These are phyloP conservation scores for Xylaria multiplex DNA, from an alignment of 2,329 filamentous ascomycete genomes.

Conservation along the genomic window DNA sequence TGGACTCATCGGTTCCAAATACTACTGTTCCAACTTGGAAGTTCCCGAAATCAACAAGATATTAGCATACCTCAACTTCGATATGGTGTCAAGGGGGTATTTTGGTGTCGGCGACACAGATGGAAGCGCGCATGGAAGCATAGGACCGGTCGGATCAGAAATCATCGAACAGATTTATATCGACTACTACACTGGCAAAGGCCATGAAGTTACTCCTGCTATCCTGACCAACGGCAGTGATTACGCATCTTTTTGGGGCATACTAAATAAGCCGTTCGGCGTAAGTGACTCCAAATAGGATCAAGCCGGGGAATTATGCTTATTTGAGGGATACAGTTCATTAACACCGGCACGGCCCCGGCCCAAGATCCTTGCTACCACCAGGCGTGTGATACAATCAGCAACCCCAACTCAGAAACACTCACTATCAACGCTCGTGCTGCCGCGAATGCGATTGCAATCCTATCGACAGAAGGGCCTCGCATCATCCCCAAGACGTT, in stretches of 20 bases:
- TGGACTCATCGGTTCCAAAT: constrained; percentile 29
- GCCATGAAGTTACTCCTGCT: constrained; percentile 23
- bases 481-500: constrained; percentile 18
- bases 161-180: constrained; percentile 30
- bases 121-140: constrained; percentile 23
- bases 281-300: constrained; percentile 1
- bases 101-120: constrained; percentile 28
- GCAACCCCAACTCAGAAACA: constrained; percentile 23
- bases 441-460: constrained; percentile 27
- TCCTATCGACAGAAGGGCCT: constrained; percentile 25
- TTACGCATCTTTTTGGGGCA: constrained; percentile 31
- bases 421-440: constrained; percentile 27
- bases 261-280: constrained; percentile 27
- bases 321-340: constrained; percentile 15
- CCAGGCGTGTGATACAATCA: constrained; percentile 28
- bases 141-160: constrained; percentile 24
- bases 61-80: constrained; percentile 29
- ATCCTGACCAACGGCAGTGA: constrained; percentile 29
- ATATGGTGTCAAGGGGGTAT: constrained; percentile 29
- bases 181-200: constrained; percentile 25
- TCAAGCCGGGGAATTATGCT: background rate
- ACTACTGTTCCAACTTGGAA: constrained; percentile 22
- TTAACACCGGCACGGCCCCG: constrained; percentile 29
- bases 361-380: constrained; percentile 30
- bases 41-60: constrained; percentile 19